phyloP scores from a whole-genome alignment of 345 rosid genomes.

The Geranium rotundifolium region DNA sequence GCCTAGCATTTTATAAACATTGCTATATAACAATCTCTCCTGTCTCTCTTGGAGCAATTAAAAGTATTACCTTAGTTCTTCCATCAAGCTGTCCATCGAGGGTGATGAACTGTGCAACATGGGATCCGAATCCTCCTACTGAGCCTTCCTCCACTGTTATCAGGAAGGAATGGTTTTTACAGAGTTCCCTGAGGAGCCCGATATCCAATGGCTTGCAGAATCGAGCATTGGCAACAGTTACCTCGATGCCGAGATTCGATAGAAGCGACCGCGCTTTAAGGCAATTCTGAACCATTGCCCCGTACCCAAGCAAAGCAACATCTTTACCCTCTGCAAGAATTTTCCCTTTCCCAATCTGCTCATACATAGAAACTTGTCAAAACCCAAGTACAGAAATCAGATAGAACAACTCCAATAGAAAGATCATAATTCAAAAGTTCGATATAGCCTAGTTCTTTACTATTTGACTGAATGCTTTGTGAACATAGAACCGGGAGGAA shows the following conservation, averaged over 20 bases:
- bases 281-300: conserved; percentile 91
- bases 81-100: conserved; percentile 89
- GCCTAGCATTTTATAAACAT: no score
- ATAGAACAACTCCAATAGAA: no score
- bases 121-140: conserved; percentile 85
- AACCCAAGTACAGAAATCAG: neutral
- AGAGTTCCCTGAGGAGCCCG: conserved; percentile 58
- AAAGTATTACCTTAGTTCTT: conserved; percentile 40
- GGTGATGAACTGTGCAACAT: conserved; percentile 78
- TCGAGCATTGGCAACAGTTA: conserved; percentile 87
- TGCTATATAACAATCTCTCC: no score
- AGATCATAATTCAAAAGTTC: no score
- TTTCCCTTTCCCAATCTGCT: conserved; percentile 80
- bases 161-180: conserved; percentile 52
- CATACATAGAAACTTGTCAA: conserved; percentile 2
- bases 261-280: conserved; percentile 74
- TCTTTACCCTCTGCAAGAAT: conserved; percentile 67
- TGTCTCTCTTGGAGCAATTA: no score
- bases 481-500: no score
- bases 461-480: no score
- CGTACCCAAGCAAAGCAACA: conserved; percentile 85
- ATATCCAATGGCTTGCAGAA: conserved; percentile 93
- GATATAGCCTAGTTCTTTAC: no score
- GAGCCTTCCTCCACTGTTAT: conserved; percentile 91
- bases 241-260: conserved; percentile 63